Evolutionary conservation across 2,329 filamentous ascomycete genomes (phyloP).

Genomic region (Geosmithia putterillii): DNA sequence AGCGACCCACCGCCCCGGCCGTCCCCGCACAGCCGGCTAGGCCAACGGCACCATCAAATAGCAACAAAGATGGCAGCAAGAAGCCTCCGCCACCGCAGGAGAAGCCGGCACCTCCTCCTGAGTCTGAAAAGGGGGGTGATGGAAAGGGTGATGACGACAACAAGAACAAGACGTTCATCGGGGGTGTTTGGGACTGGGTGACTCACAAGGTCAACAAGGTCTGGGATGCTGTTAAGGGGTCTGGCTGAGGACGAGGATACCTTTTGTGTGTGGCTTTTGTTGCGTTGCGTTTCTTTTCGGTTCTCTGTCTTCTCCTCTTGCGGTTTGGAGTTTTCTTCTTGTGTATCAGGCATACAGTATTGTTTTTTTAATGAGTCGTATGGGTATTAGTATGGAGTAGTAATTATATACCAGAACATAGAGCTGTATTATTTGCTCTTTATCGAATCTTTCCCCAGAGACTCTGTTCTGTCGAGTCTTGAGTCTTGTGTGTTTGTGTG

Average conservation of each 20-base stretch:
- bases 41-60: neutral
- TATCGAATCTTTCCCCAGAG: too few relatives aligned
- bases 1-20: conserved; percentile 1
- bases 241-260: neutral
- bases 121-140: conserved; percentile 7
- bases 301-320: neutral
- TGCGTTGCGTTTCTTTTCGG: neutral
- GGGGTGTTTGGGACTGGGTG: conserved; percentile 39
- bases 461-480: too few relatives aligned
- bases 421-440: too few relatives aligned
- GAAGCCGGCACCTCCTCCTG: neutral
- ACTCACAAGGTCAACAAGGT: conserved; percentile 31
- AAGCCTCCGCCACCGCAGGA: neutral
- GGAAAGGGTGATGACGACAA: conserved; percentile 15
- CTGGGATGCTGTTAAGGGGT: conserved; percentile 29
- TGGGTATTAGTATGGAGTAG: too few relatives aligned
- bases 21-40: neutral
- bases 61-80: neutral
- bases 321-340: neutral
- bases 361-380: too few relatives aligned
- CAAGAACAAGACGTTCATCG: conserved; percentile 13
- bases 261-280: neutral
- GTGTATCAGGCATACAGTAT: neutral
- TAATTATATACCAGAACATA: too few relatives aligned
- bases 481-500: too few relatives aligned